These are phyloP conservation scores for Phytophthora pseudosyringae DNA, from an alignment of 352 stramenopile species.

Conservation along the genomic window DNA sequence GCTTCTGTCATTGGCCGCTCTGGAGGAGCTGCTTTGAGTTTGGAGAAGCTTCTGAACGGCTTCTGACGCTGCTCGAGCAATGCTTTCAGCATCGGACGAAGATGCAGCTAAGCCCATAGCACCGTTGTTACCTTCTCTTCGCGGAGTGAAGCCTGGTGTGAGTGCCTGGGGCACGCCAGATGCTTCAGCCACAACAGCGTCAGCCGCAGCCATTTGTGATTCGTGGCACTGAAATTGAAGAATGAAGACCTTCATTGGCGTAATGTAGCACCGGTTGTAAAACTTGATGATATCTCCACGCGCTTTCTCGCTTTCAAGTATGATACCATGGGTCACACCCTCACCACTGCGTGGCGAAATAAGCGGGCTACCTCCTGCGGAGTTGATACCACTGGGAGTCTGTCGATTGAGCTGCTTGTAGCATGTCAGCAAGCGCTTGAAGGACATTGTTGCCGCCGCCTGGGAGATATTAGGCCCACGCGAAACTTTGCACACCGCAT, in stretches of 20 bases:
- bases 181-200: constrained; percentile 61
- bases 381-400: constrained; percentile 21
- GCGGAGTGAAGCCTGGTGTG: constrained; percentile 50
- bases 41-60: constrained; percentile 64
- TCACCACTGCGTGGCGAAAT: constrained; percentile 52
- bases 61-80: constrained; percentile 72
- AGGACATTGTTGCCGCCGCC: constrained; percentile 48
- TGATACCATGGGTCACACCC: constrained; percentile 83
- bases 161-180: constrained; percentile 22
- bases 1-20: constrained; percentile 17
- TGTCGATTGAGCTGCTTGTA: constrained; percentile 79
- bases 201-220: constrained; percentile 77
- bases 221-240: constrained; percentile 89
- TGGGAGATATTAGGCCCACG: constrained; percentile 65
- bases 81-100: constrained; percentile 81
- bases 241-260: constrained; percentile 86
- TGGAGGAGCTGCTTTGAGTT: constrained; percentile 4
- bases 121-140: constrained; percentile 42
- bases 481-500: constrained; percentile 88
- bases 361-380: constrained; percentile 16
- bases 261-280: constrained; percentile 88
- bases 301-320: constrained; percentile 60
- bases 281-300: constrained; percentile 91
- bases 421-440: constrained; percentile 77
- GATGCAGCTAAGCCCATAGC: constrained; percentile 49